Evolutionary conservation across 768 basidiomycete genomes (phyloP).

Genomic region (Podaxis sp.): DNA sequence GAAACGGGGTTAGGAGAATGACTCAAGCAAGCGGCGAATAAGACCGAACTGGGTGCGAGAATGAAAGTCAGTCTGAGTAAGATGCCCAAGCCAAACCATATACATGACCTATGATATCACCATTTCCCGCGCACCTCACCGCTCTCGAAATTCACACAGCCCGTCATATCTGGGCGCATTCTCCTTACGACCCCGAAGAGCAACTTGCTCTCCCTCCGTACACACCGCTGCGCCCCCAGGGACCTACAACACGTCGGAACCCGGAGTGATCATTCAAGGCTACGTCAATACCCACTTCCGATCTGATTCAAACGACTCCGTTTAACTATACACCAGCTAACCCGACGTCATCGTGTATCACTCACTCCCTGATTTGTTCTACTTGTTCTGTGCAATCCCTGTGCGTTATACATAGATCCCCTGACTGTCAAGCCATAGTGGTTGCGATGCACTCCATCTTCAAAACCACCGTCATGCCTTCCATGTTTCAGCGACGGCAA

Average conservation of each 20-base stretch:
- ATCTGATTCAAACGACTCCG: background rate
- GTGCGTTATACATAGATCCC: too few species aligned
- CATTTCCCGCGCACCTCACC: background rate
- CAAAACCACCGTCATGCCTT: too few species aligned
- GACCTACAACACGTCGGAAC: background rate
- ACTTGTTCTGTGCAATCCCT: too few species aligned
- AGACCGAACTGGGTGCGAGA: too few species aligned
- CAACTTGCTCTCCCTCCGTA: background rate
- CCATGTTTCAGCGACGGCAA: too few species aligned
- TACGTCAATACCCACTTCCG: background rate
- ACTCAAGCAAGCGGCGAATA: background rate
- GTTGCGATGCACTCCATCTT: too few species aligned
- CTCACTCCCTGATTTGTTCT: background rate
- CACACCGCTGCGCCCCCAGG: background rate
- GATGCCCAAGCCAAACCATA: too few species aligned
- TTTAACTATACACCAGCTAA: background rate
- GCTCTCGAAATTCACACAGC: background rate
- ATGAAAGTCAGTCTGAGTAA: too few species aligned
- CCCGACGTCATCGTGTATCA: background rate
- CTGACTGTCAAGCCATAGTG: too few species aligned
- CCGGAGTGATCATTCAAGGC: background rate
- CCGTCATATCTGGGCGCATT: background rate
- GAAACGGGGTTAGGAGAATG: too few species aligned
- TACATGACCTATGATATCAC: background rate
- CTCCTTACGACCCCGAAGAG: background rate